phyloP scores from a whole-genome alignment of 495 filamentous ascomycete genomes.

The Margaritispora aquatica region DNA sequence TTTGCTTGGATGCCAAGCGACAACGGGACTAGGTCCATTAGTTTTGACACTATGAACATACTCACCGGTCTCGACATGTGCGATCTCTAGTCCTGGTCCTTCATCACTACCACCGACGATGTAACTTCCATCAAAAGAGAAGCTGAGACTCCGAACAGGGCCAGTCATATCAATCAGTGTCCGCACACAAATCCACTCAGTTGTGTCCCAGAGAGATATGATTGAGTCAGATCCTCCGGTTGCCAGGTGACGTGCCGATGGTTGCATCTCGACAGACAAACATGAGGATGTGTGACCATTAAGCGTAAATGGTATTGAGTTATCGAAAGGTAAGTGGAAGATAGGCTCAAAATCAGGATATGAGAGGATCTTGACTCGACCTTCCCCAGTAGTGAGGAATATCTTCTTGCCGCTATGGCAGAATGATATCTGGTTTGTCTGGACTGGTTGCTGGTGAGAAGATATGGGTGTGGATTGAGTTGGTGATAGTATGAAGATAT shows the following conservation, averaged over 20 bases:
- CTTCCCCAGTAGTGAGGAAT: slow-evolving; percentile 78
- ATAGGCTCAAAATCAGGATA: slow-evolving; percentile 56
- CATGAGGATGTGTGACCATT: slow-evolving; percentile 79
- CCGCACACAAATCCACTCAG: slow-evolving; percentile 81
- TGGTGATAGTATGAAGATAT: slow-evolving; percentile 57
- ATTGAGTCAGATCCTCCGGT: slow-evolving; percentile 86
- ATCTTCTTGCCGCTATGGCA: slow-evolving; percentile 66
- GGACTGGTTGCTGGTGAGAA: slow-evolving; percentile 61
- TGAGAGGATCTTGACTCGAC: slow-evolving; percentile 71
- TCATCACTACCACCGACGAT: slow-evolving; percentile 83
- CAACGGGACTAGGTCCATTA: slow-evolving; percentile 51
- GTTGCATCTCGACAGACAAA: slow-evolving; percentile 62
- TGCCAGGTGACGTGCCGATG: slow-evolving; percentile 74
- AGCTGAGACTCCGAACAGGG: slow-evolving; percentile 77
- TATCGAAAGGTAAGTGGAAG: slow-evolving; percentile 31
- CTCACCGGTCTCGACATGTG: slow-evolving; percentile 85
- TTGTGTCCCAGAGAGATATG: slow-evolving; percentile 86
- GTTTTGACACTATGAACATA: slow-evolving; percentile 74
- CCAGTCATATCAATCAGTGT: slow-evolving; percentile 74
- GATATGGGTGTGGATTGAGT: slow-evolving; percentile 44
- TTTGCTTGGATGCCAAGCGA: slow-evolving; percentile 85
- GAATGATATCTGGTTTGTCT: slow-evolving; percentile 81
- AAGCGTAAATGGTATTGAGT: slow-evolving; percentile 51
- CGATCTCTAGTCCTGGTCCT: slow-evolving; percentile 63
- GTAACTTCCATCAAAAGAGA: slow-evolving; percentile 87